A percentile compares a stretch with the other conserved stretches of the same genome.
These are phyloP conservation scores for Canavalia gladiata DNA, from an alignment of 306 rosid genomes.

Conservation along the genomic window DNA sequence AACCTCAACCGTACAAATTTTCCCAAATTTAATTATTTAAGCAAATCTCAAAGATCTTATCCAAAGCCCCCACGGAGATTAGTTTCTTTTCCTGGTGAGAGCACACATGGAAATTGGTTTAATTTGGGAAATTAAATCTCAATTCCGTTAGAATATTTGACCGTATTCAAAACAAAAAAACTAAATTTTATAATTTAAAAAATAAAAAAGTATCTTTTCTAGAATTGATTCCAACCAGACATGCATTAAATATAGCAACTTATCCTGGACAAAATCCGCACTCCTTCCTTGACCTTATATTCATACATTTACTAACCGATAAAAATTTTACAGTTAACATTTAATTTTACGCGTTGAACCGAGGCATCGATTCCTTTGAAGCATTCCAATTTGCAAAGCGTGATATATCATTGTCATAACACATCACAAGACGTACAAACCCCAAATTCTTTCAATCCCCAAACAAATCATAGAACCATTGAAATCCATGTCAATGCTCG, in stretches of 20 bases:
- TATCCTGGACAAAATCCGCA: neutral
- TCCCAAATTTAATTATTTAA: neutral
- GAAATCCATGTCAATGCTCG: slow-evolving; percentile 47
- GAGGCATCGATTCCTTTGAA: slow-evolving; percentile 9
- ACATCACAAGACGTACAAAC: neutral
- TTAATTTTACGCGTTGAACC: neutral
- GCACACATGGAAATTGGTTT: too few relatives aligned
- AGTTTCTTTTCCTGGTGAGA: too few relatives aligned
- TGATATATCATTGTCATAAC: neutral
- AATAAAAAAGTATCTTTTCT: too few relatives aligned
- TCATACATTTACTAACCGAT: neutral
- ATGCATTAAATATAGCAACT: neutral
- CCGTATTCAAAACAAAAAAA: too few relatives aligned
- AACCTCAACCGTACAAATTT: neutral
- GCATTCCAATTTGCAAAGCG: neutral
- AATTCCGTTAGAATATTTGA: too few relatives aligned
- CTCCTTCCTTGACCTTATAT: neutral
- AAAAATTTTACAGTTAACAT: neutral
- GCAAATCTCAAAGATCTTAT: too few relatives aligned
- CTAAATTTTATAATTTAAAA: too few relatives aligned
- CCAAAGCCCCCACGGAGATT: too few relatives aligned
- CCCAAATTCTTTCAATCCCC: slow-evolving; percentile 4
- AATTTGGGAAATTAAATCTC: too few relatives aligned
- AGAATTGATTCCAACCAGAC: neutral
- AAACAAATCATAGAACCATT: neutral